Percentiles rank a stretch among this genome's conserved stretches.
Conservation (phyloP, 768 basidiomycete genomes). For the Hysterangium stoloniferum region DNA sequence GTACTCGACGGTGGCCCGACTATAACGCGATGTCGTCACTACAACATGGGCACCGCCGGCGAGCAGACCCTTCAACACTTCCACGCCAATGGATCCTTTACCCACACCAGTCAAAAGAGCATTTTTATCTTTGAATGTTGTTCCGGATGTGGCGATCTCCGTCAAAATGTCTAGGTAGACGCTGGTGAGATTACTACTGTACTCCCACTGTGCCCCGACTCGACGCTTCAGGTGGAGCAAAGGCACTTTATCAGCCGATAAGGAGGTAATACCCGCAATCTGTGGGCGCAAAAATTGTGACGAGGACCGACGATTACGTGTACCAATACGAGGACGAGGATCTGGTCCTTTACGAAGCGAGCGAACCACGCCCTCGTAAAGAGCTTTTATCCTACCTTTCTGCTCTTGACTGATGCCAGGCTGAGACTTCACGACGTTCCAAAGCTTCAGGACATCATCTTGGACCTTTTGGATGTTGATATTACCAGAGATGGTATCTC, state of each 20-base stretch:
- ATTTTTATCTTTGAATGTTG: constrained; percentile 98
- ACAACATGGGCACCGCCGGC: constrained; percentile 96
- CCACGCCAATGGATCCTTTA: constrained; percentile 95
- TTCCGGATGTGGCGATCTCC: constrained; percentile 97
- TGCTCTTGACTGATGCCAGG: constrained; percentile 96
- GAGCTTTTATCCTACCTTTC: constrained; percentile 88
- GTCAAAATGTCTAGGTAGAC: constrained; percentile 95
- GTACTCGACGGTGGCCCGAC: constrained; percentile 91
- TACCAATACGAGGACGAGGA: constrained; percentile 40
- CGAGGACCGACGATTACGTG: constrained; percentile 79
- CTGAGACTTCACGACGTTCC: constrained; percentile 95
- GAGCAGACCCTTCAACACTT: constrained; percentile 93
- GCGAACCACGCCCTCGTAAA: constrained; percentile 95
- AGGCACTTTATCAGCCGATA: constrained; percentile 86
- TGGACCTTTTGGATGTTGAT: constrained; percentile 98
- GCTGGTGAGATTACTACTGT: constrained; percentile 92
- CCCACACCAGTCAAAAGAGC: constrained; percentile 97
- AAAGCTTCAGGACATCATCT: constrained; percentile 91
- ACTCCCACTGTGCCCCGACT: constrained; percentile 92
- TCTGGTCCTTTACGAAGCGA: constrained; percentile 80
- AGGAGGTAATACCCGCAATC: constrained; percentile 57
- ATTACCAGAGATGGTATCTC: constrained; percentile 72
- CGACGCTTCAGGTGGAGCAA: constrained; percentile 95
- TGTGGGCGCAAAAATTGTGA: constrained; percentile 96
- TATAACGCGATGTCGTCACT: constrained; percentile 97